Evolutionary conservation across 2,329 filamentous ascomycete species (phyloP), one percentile per base, ranked within the genome.

Genomic region (Xylaria sp.): DNA sequence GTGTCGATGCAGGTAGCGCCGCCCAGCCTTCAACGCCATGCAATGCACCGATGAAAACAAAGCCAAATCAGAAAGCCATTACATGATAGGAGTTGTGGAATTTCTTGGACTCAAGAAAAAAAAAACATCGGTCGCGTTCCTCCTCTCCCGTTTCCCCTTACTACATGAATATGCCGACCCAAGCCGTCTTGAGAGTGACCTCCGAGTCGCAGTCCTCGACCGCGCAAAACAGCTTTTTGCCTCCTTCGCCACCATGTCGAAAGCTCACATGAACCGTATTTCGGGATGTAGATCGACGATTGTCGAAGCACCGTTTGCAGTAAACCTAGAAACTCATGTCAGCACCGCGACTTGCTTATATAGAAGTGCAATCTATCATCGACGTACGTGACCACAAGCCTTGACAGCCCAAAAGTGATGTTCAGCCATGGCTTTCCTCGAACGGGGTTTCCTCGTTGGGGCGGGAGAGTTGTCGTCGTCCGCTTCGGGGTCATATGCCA

Each of bases 381-480:
- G 66, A 79, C 85, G 77, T 86, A 98, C 96, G 82, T 99, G 96
- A 72, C 96, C 96, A 79, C 96, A 99, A 60, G 87, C 87, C 80
- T 94, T 97, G 42, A 96, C 86, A 0, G 96, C 91, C 94, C 94
- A 98, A 70, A 98, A 95, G 75, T 97, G 92, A 77, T 93, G 90
- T 80, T 97, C 94, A 26, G 85, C 86, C 6, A 83, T 80, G 23
- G 85, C 82, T 74, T 86, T 89, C 57, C 82, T 81, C 46, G 81
- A 85, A 20, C 82, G 80, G 36, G 79, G 74, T 69, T 81, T 85
- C 76, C 81, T 82, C 2, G 75, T 59, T 0, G 79, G 77, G 5
- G 77, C 76, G 23, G 71, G 70, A 38, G 74, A 70, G 31, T 76
- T 74, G 17, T 71, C 74, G 46, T 82, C 80, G 0, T 82, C 77